Conservation (phyloP, 1,284 basidiomycete genomes). For the Schizopora paradoxa region DNA sequence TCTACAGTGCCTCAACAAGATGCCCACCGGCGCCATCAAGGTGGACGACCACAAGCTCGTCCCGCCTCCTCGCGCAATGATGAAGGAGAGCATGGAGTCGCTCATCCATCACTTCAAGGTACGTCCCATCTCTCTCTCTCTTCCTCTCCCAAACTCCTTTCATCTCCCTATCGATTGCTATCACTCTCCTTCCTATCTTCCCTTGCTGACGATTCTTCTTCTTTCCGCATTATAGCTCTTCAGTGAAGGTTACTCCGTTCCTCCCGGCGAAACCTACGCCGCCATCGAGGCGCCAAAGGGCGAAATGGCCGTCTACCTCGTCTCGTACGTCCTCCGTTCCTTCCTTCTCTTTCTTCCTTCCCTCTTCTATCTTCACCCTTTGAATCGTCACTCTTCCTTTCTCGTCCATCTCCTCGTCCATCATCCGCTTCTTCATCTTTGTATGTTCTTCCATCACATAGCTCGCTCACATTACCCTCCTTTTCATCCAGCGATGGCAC, state of each 20-base stretch:
- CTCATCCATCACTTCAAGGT: conserved; percentile 99
- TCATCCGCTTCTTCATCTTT: background rate
- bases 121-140: conserved; percentile 15
- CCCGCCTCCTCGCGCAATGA: conserved; percentile 93
- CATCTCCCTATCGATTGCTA: conserved; percentile 19
- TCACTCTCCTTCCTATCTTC: conserved; percentile 8
- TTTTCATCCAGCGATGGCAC: conserved; percentile 64
- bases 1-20: conserved; percentile 89
- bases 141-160: no score
- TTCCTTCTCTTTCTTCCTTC: conserved; percentile 1
- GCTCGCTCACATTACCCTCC: background rate
- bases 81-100: conserved; percentile 99
- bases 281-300: conserved; percentile 99
- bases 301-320: conserved; percentile 96
- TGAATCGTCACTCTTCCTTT: no score
- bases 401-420: conserved; percentile 69
- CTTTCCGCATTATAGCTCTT: conserved; percentile 57
- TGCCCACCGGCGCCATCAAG: conserved; percentile 90
- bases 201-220: conserved; percentile 3
- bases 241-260: conserved; percentile 97
- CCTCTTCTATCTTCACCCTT: background rate
- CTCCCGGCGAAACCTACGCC: conserved; percentile 94
- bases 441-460: background rate
- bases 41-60: conserved; percentile 97
- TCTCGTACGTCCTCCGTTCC: conserved; percentile 55